These are phyloP conservation scores for Cordyceps militaris DNA, from an alignment of 2,329 filamentous ascomycete genomes.

Conservation along the genomic window DNA sequence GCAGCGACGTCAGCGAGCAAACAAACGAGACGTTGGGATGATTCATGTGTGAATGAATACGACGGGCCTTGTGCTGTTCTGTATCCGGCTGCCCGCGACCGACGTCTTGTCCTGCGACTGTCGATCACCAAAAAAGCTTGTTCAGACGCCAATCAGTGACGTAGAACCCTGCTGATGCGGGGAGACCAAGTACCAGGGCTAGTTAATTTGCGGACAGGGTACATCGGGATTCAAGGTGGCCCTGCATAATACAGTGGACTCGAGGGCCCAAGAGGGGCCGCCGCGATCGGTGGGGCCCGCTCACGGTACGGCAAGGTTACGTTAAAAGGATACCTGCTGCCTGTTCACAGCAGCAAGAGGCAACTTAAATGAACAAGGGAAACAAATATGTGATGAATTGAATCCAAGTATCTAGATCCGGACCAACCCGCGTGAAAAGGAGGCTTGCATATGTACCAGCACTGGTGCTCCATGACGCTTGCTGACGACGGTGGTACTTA, in stretches of 20 bases:
- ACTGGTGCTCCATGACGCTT: background rate
- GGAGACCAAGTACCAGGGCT: background rate
- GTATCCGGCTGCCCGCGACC: background rate
- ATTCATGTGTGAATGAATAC: too few relatives aligned
- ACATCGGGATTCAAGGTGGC: background rate
- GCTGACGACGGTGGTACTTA: background rate
- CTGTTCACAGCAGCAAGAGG: too few relatives aligned
- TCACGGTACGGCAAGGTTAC: background rate
- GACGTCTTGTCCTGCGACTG: background rate
- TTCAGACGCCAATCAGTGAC: conserved; percentile 6
- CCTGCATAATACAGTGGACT: background rate
- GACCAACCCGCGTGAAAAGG: too few relatives aligned
- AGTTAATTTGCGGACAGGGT: background rate
- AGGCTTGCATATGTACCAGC: background rate
- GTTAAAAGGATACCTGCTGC: background rate
- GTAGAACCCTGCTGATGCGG: conserved; percentile 8
- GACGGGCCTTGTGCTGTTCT: background rate
- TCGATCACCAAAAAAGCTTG: conserved; percentile 10
- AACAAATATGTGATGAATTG: background rate
- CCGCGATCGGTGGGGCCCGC: conserved; percentile 9
- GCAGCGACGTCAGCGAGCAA: background rate
- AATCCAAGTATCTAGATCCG: background rate
- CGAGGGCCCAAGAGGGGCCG: background rate
- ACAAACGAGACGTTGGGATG: background rate
- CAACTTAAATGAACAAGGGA: too few relatives aligned